phyloP scores from a whole-genome alignment of 441 rosid species.

The Oxalis stricta region DNA sequence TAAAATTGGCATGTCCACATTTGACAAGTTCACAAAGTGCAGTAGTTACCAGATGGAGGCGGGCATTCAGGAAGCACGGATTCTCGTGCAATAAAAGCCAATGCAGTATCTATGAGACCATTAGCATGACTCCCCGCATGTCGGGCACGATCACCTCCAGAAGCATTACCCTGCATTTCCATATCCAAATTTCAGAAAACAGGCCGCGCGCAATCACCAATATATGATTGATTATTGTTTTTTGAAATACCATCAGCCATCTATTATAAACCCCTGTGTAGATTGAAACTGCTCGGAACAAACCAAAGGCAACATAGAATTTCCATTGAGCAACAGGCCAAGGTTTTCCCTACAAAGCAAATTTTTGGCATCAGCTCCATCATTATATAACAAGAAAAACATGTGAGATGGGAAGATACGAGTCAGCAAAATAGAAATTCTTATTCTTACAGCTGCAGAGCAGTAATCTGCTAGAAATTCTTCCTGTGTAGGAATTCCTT shows the following conservation, averaged over 20 bases:
- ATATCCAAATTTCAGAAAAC: conserved; percentile 3
- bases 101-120: conserved; percentile 49
- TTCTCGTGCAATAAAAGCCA: conserved; percentile 37
- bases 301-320: conserved; percentile 69
- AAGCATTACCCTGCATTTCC: conserved; percentile 73
- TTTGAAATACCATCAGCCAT: conserved; percentile 66
- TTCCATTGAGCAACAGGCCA: conserved; percentile 92
- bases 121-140: conserved; percentile 43
- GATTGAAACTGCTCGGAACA: conserved; percentile 84
- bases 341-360: conserved; percentile 48
- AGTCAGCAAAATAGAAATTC: too few relatives aligned
- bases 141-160: conserved; percentile 81
- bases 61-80: conserved; percentile 57
- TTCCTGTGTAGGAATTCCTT: conserved; percentile 70
- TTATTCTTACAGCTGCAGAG: conserved; percentile 57
- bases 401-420: too few relatives aligned
- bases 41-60: conserved; percentile 56
- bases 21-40: neutral
- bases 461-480: conserved; percentile 80
- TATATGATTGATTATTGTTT: neutral
- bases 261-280: conserved; percentile 64
- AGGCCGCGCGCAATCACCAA: neutral
- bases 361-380: conserved; percentile 10
- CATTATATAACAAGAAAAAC: neutral
- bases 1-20: too few relatives aligned